Evolutionary conservation across 768 basidiomycete species (phyloP), one percentile per base, ranked within the genome.

Genomic region (Austroboletus festivus): DNA sequence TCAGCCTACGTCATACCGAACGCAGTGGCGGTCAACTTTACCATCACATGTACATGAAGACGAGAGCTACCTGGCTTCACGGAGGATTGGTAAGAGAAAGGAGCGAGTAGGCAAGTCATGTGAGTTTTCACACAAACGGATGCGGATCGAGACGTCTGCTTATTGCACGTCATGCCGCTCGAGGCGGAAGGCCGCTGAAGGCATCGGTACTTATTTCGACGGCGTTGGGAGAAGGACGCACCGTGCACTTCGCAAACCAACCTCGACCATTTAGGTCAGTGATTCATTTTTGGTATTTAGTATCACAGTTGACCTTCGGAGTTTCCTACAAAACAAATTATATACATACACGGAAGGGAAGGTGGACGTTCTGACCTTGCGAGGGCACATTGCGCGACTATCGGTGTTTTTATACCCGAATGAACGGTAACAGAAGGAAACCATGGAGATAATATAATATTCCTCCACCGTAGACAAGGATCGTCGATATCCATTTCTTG

Each of bases 381-480:
- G 21, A 45, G 20, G 48, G 46, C 20, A 50, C 45, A 60, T 52
- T 57, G 35, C 18, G 60, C 12, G 52, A 47, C 13, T 8, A 30
- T 43, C 60, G 56, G 60, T 2, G 6, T 34, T 5, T 35, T 37
- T 19, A 61, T 54, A 38, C 48, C 48, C 41, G 51, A 46, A 30
- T 8, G 10, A 31, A n/a, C 8, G 33, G 31, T 16, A n/a, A 31
- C 16, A 44, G 42, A 47, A 45, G 47, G 26, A 23, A 28, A 21
- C 38, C 23, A 23, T 52, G 48, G 38, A 48, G 38, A 48, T 38
- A 28, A 22, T n/a, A n/a, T 11, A 33, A 37, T 18, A 41, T 31
- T n/a, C 28, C 31, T 47, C 31, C 5, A n/a, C 13, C 9, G 20
- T 6, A 30, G 12, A 33, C 9, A 24, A 30, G 48, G 5, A 38